These are phyloP conservation scores for Breynia disticha DNA, from an alignment of 441 rosid genomes.

Conservation along the genomic window DNA sequence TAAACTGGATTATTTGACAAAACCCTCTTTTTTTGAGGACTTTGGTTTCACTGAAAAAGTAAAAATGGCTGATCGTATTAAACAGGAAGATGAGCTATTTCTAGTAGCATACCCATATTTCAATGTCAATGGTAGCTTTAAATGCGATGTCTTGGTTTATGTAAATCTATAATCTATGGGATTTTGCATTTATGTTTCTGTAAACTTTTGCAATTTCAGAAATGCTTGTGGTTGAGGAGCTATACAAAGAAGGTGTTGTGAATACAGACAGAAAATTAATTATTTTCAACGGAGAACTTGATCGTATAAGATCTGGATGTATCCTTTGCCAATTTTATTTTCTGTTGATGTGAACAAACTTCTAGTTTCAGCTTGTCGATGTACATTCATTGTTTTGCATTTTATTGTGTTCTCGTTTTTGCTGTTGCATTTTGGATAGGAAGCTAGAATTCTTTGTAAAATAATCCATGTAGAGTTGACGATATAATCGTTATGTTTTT, in stretches of 20 bases:
- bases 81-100: constrained; percentile 66
- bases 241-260: constrained; percentile 70
- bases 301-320: constrained; percentile 96
- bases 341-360: constrained; percentile 1
- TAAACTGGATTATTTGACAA: constrained; percentile 79
- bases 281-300: constrained; percentile 90
- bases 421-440: no score
- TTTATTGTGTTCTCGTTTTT: no score
- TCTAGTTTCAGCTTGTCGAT: background rate
- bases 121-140: constrained; percentile 67
- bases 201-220: constrained; percentile 35
- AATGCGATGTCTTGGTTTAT: constrained; percentile 9
- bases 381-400: background rate
- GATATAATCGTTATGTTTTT: no score
- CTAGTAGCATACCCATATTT: constrained; percentile 89
- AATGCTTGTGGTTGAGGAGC: constrained; percentile 98
- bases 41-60: constrained; percentile 76
- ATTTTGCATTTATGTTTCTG: no score
- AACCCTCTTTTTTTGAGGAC: constrained; percentile 82
- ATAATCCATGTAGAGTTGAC: no score
- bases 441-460: no score
- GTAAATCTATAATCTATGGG: no score
- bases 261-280: constrained; percentile 55
- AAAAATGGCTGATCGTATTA: constrained; percentile 74
- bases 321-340: constrained; percentile 42